These are phyloP conservation scores for Calonectria montana DNA, from an alignment of 2,329 filamentous ascomycete species.

Conservation along the genomic window DNA sequence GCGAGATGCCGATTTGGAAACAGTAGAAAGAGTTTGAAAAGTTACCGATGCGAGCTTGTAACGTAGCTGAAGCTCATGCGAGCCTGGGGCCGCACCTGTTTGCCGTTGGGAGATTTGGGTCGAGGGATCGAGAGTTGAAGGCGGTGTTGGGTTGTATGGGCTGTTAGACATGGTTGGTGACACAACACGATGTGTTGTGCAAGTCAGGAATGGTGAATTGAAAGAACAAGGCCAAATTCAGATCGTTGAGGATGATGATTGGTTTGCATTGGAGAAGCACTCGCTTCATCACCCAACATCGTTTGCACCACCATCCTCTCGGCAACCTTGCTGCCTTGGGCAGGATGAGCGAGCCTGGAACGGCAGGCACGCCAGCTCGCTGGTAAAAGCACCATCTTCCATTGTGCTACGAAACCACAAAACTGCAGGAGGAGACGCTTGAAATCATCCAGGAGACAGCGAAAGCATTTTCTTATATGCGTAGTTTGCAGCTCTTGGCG, in stretches of 20 bases:
- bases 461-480: background rate
- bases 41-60: constrained; percentile 49
- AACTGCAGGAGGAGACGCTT: background rate
- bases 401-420: background rate
- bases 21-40: constrained; percentile 44
- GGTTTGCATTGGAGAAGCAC: background rate
- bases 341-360: background rate
- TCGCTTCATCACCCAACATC: background rate
- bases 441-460: background rate
- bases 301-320: background rate
- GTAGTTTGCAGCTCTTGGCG: background rate
- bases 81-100: background rate
- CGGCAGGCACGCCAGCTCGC: background rate
- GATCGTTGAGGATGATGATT: too few species aligned
- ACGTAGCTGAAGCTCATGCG: constrained; percentile 47
- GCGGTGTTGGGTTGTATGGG: background rate
- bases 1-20: constrained; percentile 42
- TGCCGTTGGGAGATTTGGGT: background rate
- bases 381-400: background rate
- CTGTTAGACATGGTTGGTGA: background rate
- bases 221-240: background rate
- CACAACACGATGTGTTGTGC: background rate
- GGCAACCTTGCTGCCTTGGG: constrained; percentile 12
- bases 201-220: background rate
- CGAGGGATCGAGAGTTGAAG: background rate